These are phyloP conservation scores for Erucastrum elatum DNA, from an alignment of 345 rosid species.

Conservation along the genomic window DNA sequence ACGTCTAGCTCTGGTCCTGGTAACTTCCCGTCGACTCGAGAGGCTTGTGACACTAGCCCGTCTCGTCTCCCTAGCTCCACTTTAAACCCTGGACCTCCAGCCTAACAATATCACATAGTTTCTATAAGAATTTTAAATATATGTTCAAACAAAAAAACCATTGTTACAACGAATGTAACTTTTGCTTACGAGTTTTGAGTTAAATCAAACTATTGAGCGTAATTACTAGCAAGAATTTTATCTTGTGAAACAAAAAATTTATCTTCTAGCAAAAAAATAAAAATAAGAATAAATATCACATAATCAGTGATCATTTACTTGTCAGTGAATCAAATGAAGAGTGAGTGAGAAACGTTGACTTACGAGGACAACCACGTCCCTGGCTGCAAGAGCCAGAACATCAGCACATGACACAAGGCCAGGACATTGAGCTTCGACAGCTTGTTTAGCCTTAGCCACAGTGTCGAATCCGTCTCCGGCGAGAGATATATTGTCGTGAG, in stretches of 20 bases:
- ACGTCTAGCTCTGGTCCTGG: constrained; percentile 67
- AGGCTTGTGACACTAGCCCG: constrained; percentile 58
- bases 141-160: too few species aligned
- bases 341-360: not conserved
- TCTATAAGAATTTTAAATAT: too few species aligned
- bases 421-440: constrained; percentile 69
- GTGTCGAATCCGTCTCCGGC: constrained; percentile 97
- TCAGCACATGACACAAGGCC: constrained; percentile 86
- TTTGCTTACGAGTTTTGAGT: too few species aligned
- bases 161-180: too few species aligned
- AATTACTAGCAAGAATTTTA: too few species aligned
- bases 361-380: constrained; percentile 84
- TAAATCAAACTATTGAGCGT: too few species aligned
- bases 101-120: constrained; percentile 41
- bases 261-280: too few species aligned
- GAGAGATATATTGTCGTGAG: constrained; percentile 70
- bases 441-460: constrained; percentile 63
- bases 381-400: constrained; percentile 68
- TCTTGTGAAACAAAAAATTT: too few species aligned
- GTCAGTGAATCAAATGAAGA: not conserved
- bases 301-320: not conserved
- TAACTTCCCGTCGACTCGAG: constrained; percentile 64
- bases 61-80: constrained; percentile 92
- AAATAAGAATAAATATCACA: too few species aligned
- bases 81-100: constrained; percentile 67